Base-by-base conservation (phyloP, 495 filamentous ascomycete species). In the Letharia lupina region DNA sequence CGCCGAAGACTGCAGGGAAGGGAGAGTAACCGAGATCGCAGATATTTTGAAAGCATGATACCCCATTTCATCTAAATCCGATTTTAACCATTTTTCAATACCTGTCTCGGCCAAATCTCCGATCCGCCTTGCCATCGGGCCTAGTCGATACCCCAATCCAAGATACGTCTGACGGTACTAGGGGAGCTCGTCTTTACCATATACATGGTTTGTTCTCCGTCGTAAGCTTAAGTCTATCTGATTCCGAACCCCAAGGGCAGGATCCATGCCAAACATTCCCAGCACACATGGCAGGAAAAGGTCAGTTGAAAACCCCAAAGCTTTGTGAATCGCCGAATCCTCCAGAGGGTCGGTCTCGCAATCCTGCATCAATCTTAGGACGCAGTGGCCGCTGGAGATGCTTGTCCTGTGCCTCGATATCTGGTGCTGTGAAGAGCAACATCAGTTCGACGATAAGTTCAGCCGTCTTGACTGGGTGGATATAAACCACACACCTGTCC, bases 1-100 rank as follows among this genome's bases (percentile, higher is more conserved):
- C 82, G 56, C 79, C 84, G 37, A 77, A 68, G 58, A 64, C 10
- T 18, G 59, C 33, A 31, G 58, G 15, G 11, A 62, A 62, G 16
- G 15, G 31, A 4, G 16, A 45, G 33, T 42, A 16, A 62, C 47
- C 8, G 44, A 61, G 28, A 47, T 20, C 11, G 28, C 11, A 35
- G 18, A 48, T 48, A 15, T 11, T 23, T 42, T 33, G 23, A 54
- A 3, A 54, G 12, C 33, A 57, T 20, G 54, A 57, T 57, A 57
- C 54, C 52, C 33, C 33, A 37, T 18, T 57, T 37, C 33, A 31
- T 54, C 4, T 33, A 31, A 20, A 37, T 37, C 20, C 15, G 28
- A 57, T 20, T 0, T 3, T 3, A 18, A 16, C 5, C 33, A 37
- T 16, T 35, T 57, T 13, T 37, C 33, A 7, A 20, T 8, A 37